Evolutionary conservation across 1,284 basidiomycete genomes (phyloP), one percentile per base, ranked within the genome.

Genomic region (Austroboletus novae-zelandiae): DNA sequence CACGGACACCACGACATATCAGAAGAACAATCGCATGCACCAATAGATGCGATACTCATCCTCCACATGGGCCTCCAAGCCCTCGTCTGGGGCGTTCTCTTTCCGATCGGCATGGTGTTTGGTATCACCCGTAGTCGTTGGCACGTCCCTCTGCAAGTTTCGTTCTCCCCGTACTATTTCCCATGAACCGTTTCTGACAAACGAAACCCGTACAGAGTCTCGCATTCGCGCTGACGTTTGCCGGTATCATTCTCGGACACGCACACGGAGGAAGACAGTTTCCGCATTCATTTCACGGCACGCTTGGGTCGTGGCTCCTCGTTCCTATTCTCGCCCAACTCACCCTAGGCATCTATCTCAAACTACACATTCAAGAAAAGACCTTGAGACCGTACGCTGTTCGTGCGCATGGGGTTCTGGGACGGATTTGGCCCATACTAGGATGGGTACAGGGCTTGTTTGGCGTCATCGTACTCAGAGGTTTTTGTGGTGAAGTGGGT

Each of bases 371-470:
- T 18, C 79, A 94, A 55, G 91, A 98, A 70, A 75, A 77, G 55
- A 80, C 80, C 1, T 62, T 94, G 10, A 79, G 94, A 23, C 89
- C 89, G 0, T 88, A 79, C 60, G 80, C 87, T 8, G 88, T 94
- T 13, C 71, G 75, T 10, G 68, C 77, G 1, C 96, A 98, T 61
- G 88, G 92, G 1, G 60, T 92, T 15, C 70, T 98, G 4, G 96
- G 96, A 17, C 94, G 91, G 65, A 59, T 74, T 17, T 98, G 92
- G 68, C 94, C 94, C 1, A 74, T 98, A 48, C 61, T 98, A 15
- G 95, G 89, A 17, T 98, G 93, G 92, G 77, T 77, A 2, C 92
- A 95, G 65, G 86, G 89, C 76, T 65, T 88, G n/a, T 85, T 89
- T 64, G 84, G 87, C 32, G 80, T 80, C 18, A 75, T 87, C 51